Conservation (phyloP, 106 monocot species). For the Ottelia alismoides region DNA sequence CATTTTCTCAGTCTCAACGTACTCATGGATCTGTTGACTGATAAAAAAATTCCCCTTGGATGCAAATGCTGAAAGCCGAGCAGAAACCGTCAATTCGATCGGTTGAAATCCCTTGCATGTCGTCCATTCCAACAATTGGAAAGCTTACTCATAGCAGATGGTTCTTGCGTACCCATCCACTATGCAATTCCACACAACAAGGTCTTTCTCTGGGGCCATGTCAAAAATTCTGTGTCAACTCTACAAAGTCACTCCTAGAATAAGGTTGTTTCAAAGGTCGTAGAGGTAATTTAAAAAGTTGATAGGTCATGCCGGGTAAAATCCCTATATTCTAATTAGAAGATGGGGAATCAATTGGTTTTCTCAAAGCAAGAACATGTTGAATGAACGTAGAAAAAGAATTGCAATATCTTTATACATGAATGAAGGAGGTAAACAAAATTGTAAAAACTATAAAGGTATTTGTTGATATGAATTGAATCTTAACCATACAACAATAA, state of each 20-base stretch:
- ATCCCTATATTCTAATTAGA: too few species aligned
- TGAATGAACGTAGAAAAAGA: too few species aligned
- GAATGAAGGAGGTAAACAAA: too few species aligned
- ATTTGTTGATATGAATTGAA: too few species aligned
- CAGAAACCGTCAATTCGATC: slow-evolving; percentile 19
- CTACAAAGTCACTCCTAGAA: slow-evolving; percentile 10
- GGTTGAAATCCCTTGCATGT: slow-evolving; percentile 17
- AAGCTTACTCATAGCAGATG: slow-evolving; percentile 20
- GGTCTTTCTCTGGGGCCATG: slow-evolving; percentile 15
- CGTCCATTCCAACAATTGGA: slow-evolving; percentile 29
- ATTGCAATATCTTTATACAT: too few species aligned
- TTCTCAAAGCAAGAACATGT: too few species aligned
- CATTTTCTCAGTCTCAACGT: slow-evolving; percentile 9
- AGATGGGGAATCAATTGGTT: too few species aligned
- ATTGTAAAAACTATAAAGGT: too few species aligned
- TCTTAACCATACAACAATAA: too few species aligned
- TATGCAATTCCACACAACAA: slow-evolving; percentile 45
- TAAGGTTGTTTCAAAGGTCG: too few species aligned
- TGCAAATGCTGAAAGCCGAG: slow-evolving; percentile 32
- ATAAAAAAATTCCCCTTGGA: slow-evolving; percentile 21
- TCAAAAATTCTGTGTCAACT: slow-evolving; percentile 24
- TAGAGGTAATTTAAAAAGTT: too few species aligned
- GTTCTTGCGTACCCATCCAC: slow-evolving; percentile 35
- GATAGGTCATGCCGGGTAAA: too few species aligned
- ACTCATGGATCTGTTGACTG: slow-evolving; percentile 18